Evolutionary conservation across 1,284 basidiomycete species (phyloP).

Genomic region (Rhizoctonia solani): DNA sequence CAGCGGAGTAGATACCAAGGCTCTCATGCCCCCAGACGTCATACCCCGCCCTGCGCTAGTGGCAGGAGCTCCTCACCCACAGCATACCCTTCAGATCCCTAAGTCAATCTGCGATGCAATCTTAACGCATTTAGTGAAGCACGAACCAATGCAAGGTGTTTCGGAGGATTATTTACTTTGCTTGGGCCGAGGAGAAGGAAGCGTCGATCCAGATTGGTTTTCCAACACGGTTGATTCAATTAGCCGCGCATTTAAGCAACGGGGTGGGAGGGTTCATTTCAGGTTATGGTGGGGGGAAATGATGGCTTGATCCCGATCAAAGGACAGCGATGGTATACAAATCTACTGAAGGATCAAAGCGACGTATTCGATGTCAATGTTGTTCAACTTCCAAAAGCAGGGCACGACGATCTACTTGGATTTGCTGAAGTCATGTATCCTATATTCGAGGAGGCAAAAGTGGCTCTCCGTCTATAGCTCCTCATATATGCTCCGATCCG

Average conservation of each 20-base stretch:
- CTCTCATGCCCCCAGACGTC: constrained; percentile 3
- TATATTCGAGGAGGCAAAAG: constrained; percentile 23
- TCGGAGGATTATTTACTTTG: constrained; percentile 32
- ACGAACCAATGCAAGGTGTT: constrained; percentile 28
- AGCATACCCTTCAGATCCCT: constrained; percentile 8
- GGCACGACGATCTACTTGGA: constrained; percentile 17
- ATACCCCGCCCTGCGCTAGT: background rate
- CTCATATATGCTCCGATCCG: background rate
- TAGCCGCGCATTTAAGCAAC: background rate
- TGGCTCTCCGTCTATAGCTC: background rate
- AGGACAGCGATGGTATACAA: constrained; percentile 28
- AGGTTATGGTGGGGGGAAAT: constrained; percentile 23
- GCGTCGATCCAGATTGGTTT: constrained; percentile 21
- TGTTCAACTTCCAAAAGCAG: constrained; percentile 12
- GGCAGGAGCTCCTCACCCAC: background rate
- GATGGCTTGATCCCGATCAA: constrained; percentile 15
- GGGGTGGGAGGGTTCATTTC: constrained; percentile 19
- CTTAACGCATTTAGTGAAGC: constrained; percentile 1
- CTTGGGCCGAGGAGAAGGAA: constrained; percentile 29
- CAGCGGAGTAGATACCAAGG: background rate
- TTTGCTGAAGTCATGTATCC: constrained; percentile 28
- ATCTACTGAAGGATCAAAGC: constrained; percentile 13
- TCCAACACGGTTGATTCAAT: background rate
- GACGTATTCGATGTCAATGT: constrained; percentile 10
- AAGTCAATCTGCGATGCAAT: background rate